Percentiles rank a stretch among this genome's conserved stretches.
Conservation (phyloP, 1,139 yeast genomes). For the Kodamaea anthophila region DNA sequence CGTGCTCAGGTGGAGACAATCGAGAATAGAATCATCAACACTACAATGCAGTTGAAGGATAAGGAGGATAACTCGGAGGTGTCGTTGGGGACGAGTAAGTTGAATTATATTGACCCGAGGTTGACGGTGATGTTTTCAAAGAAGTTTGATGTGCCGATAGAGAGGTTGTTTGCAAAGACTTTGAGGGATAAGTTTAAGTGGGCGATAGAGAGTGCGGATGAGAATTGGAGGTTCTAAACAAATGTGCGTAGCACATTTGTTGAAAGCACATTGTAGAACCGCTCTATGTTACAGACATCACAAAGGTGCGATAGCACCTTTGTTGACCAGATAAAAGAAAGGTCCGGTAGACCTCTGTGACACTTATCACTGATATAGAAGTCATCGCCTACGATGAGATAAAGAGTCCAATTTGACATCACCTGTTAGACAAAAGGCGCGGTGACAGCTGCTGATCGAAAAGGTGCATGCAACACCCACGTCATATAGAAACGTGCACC, state of each 20-base stretch:
- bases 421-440: too few relatives aligned
- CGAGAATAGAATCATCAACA: conserved; percentile 64
- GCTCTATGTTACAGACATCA: not conserved
- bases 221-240: conserved; percentile 70
- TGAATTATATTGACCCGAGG: conserved; percentile 94
- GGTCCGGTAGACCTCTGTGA: too few relatives aligned
- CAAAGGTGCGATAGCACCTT: not conserved
- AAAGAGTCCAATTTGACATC: too few relatives aligned
- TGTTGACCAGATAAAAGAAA: too few relatives aligned
- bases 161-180: conserved; percentile 85
- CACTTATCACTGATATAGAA: too few relatives aligned
- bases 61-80: conserved; percentile 93
- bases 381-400: too few relatives aligned
- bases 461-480: too few relatives aligned
- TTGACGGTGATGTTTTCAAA: conserved; percentile 86
- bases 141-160: conserved; percentile 83
- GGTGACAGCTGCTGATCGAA: too few relatives aligned
- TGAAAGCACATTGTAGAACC: too few relatives aligned
- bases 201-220: conserved; percentile 92
- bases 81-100: conserved; percentile 86
- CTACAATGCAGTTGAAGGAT: conserved; percentile 74
- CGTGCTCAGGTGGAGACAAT: conserved; percentile 65
- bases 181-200: conserved; percentile 88
- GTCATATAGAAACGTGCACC: too few relatives aligned
- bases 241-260: not conserved